These are phyloP conservation scores for Sarocladium brachiariae DNA, from an alignment of 2,329 filamentous ascomycete genomes.

Conservation along the genomic window DNA sequence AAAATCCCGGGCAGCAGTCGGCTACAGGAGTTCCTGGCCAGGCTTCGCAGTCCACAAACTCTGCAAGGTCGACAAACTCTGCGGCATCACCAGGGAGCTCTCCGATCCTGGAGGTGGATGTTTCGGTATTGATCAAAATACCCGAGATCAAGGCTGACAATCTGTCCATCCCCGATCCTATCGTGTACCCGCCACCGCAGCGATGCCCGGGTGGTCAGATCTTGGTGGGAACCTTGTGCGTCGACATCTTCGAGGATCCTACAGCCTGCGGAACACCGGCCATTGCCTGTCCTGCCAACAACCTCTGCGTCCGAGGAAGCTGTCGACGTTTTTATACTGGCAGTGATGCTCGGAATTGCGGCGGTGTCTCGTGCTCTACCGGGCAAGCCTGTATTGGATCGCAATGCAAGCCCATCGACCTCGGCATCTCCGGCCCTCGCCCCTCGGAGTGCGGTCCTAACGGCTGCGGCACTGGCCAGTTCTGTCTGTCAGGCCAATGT, in stretches of 20 bases:
- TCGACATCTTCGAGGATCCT: conserved; percentile 2
- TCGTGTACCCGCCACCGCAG: background rate
- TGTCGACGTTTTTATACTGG: background rate
- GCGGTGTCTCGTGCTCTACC: background rate
- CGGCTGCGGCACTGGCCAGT: conserved; percentile 5
- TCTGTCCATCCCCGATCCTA: background rate
- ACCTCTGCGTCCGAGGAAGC: background rate
- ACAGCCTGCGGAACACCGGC: background rate
- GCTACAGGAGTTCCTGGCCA: too few relatives aligned
- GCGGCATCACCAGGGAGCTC: too few relatives aligned
- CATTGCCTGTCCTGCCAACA: conserved; percentile 2
- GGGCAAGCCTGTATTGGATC: conserved; percentile 1
- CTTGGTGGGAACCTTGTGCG: conserved; percentile 4
- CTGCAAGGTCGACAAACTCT: too few relatives aligned
- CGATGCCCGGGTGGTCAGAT: conserved; percentile 6
- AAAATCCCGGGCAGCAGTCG: too few relatives aligned
- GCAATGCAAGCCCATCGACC: background rate
- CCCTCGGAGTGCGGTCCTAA: background rate
- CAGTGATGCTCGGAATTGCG: background rate
- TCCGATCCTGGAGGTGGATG: too few relatives aligned
- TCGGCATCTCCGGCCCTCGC: background rate
- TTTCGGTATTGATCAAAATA: too few relatives aligned
- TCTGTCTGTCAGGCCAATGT: conserved; percentile 7
- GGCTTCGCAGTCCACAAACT: too few relatives aligned
- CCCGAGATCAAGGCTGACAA: too few relatives aligned